phyloP scores from a whole-genome alignment of 371 early-diverging fungal species.

The Mucor lusitanicus region DNA sequence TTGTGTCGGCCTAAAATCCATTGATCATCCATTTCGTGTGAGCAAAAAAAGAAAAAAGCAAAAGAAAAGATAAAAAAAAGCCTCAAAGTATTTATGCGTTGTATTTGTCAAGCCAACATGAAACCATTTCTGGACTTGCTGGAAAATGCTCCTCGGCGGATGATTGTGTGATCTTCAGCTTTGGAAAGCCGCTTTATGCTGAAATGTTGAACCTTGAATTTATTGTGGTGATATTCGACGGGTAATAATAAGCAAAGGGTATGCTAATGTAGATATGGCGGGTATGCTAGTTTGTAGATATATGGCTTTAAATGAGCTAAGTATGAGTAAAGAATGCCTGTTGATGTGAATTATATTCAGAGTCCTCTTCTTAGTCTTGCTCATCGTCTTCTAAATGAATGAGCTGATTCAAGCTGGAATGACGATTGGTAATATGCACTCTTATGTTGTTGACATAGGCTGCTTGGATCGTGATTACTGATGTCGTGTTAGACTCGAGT shows the following conservation, averaged over 20 bases:
- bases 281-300: too few relatives aligned
- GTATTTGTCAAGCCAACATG: neutral
- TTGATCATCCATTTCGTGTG: constrained; percentile 1
- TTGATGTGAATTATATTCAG: neutral
- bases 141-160: neutral
- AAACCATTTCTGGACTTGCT: neutral
- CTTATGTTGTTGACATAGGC: neutral
- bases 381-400: neutral
- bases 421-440: neutral
- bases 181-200: neutral
- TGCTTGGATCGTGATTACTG: neutral
- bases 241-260: neutral
- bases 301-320: too few relatives aligned
- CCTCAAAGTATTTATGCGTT: neutral
- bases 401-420: neutral
- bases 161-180: neutral
- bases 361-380: neutral
- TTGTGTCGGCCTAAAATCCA: constrained; percentile 1
- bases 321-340: neutral
- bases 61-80: neutral
- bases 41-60: neutral
- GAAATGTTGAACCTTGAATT: too few relatives aligned
- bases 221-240: neutral
- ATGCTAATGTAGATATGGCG: neutral
- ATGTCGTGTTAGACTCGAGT: neutral